These are phyloP conservation scores for Flaveria trinervia DNA, from an alignment of 129 eudicot genomes.

Conservation along the genomic window DNA sequence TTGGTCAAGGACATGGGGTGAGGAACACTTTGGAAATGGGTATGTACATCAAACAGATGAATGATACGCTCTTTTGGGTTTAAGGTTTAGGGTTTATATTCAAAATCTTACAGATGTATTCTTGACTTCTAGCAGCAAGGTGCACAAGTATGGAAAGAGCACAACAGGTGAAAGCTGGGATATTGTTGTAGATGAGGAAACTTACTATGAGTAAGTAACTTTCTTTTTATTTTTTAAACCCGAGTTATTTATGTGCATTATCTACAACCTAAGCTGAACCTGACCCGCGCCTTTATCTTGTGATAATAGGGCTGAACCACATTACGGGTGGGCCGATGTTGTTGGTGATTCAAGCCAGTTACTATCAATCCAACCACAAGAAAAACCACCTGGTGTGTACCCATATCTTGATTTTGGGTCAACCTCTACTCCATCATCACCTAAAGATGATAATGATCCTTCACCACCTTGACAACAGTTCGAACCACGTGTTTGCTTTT, in stretches of 20 bases:
- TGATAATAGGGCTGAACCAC: constrained; percentile 82
- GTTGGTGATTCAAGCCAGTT: constrained; percentile 90
- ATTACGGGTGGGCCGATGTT: constrained; percentile 98
- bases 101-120: constrained; percentile 14
- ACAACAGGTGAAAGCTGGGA: constrained; percentile 98
- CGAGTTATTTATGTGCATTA: neutral
- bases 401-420: constrained; percentile 72
- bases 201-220: constrained; percentile 74
- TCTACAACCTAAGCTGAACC: neutral
- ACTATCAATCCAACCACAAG: constrained; percentile 76
- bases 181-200: constrained; percentile 84
- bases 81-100: neutral
- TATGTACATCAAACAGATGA: constrained; percentile 31
- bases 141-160: constrained; percentile 94
- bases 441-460: constrained; percentile 36
- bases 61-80: neutral
- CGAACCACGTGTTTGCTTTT: neutral
- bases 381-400: constrained; percentile 80
- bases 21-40: constrained; percentile 97
- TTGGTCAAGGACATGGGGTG: constrained; percentile 99
- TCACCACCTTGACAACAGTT: constrained; percentile 27
- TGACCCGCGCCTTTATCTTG: neutral
- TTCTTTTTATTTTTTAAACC: neutral
- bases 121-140: constrained; percentile 59
- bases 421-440: constrained; percentile 34